phyloP scores from a whole-genome alignment of 345 rosid genomes.

The Nephelium lappaceum region DNA sequence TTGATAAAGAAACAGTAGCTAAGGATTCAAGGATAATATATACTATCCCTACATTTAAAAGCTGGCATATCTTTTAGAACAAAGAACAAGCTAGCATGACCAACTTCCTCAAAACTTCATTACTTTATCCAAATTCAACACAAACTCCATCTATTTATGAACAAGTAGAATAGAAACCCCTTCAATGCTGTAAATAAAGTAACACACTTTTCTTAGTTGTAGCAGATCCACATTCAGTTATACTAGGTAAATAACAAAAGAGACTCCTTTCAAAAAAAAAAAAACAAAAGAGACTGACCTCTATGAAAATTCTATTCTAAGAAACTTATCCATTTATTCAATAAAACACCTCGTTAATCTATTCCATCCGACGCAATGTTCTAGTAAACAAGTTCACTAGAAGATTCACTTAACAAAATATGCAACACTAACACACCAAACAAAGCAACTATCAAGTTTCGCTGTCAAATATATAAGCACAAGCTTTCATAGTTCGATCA shows the following conservation, averaged over 20 bases:
- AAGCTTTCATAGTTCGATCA: not conserved
- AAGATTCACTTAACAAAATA: not conserved
- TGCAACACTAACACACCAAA: not conserved
- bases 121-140: not conserved
- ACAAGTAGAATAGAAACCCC: not conserved
- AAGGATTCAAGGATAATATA: too few species aligned
- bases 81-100: not conserved
- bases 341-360: not conserved
- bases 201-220: not conserved
- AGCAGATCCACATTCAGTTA: not conserved
- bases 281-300: not conserved
- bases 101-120: not conserved
- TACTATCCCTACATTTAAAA: too few species aligned
- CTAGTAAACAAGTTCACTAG: not conserved
- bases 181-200: not conserved
- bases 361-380: not conserved
- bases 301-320: not conserved
- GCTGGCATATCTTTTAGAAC: not conserved
- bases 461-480: not conserved
- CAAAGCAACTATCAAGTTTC: not conserved
- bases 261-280: too few species aligned
- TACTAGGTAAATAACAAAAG: not conserved
- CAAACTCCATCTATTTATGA: not conserved
- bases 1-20: not conserved
- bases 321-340: not conserved